Evolutionary conservation across 2,329 filamentous ascomycete species (phyloP), one percentile per base, ranked within the genome.

Genomic region (Daldinia sp.): DNA sequence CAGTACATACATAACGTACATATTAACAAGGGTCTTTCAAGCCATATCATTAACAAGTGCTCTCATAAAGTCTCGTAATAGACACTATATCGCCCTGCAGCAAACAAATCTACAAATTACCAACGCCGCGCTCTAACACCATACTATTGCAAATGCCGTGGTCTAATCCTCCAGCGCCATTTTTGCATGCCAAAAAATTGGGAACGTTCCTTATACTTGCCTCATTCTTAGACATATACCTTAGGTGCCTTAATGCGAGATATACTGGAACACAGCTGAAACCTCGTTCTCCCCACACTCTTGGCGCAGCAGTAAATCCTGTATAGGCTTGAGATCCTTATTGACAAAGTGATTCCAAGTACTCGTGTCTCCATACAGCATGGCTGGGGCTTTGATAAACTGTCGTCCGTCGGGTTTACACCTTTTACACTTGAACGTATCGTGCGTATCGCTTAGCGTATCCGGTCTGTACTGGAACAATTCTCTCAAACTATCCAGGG

Each of bases 341-440:
- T 97, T 98, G 48, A 92, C 88, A 81, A 98, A 97, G 80, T 99
- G 96, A 77, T 99, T 99, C 96, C 96, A 99, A n/a, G 93, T 95
- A 81, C 94, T 98, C 23, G 96, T 98, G 77, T 99, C 96, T 59
- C 96, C 96, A 77, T 99, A 99, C 67, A 99, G 83, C 91, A 98
- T 95, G 1, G 96, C 96, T 3, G 92, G 92, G 1, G 95, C 93
- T 79, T 98, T 98, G 77, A 98, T 88, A 70, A 88, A 88, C 81
- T 99, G 96, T 68, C 87, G 91, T 0, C 95, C 95, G 75, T 97
- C 93, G 0, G 93, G 90, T 76, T 92, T 92, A 80, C 96, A 99
- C 44, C 96, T 86, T 83, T 97, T 98, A 80, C 96, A 99, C 82
- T 97, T 98, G 86, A 99, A 98, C 0, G 95, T 98, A 77, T 98